Base-by-base conservation (phyloP, 2,329 filamentous ascomycete species). In the Penicillium sumatraense region DNA sequence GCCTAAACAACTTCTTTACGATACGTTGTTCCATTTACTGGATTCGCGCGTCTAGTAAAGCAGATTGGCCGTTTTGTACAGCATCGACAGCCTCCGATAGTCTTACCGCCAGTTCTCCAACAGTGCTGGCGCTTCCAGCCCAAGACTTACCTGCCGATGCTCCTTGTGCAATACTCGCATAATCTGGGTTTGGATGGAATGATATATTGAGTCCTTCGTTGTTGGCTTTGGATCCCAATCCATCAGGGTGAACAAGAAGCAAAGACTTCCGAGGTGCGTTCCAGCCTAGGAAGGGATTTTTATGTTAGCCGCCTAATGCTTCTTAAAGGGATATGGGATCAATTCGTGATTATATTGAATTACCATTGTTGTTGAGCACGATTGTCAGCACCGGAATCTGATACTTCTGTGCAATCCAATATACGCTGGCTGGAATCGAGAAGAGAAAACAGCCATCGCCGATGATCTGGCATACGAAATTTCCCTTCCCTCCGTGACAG, bases 381-480 rank as follows among this genome's bases (percentile, higher is more conserved):
- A 89, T 85, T 0, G 85, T 88, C 31, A 89, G 71, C 11, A 89
- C 76, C 0, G 87, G 86, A 51, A 89, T 88, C 6, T 82, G 80
- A 69, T 89, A 89, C 20, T 85, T 79, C 58, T 85, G 79, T 0
- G 83, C 79, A 47, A 89, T 88, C 87, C 87, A 89, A 70, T 89
- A 89, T 1, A 89, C 87, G 3, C 80, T 83, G 0, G 83, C 82
- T 0, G 86, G 86, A 0, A 89, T 83, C 7, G 78, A 82, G 73
- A 89, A 89, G 8, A 89, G 78, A 68, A 80, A 89, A 0, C 86
- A 87, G 2, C 87, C 87, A 62, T 89, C 87, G 3, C 86, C 87
- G 8, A 89, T 86, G 53, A 89, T 81, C 62, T 86, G 83, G 53
- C 82, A 83, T 2, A 87, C 83, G 57, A 86, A 86, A 54, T 82